Base-by-base conservation (phyloP, 2,329 filamentous ascomycete genomes). In the Fusarium sambucinum region DNA sequence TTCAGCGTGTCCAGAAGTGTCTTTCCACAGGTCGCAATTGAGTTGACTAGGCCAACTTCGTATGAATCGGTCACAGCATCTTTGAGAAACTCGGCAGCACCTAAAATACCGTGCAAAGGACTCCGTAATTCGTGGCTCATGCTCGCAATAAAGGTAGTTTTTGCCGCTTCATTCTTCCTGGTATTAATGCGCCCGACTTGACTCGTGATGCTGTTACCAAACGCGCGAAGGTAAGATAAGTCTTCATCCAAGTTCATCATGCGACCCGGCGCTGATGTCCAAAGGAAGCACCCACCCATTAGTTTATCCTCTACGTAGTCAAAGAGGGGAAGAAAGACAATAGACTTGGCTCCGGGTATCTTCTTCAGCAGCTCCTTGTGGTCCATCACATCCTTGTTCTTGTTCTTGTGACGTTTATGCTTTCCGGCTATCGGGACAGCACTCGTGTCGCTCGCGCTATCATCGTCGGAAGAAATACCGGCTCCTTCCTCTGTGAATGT, bases 101-200 rank as follows among this genome's bases (percentile, higher is more conserved):
- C 85, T 0, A 88, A 74, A 41, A 89, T 87, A 2, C 86, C 86
- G 62, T 89, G 86, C 3, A 88, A 73, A 0, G 86, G 86, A 6
- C 82, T 86, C 32, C 86, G 79, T 16, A 88, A 73, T 56, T 88
- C 86, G 71, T 89, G 86, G 19, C 85, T 87, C 64, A 89, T 87
- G 29, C 83, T 86, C 2, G 85, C 85, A 41, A 89, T 86, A 60
- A 88, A 88, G 12, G 86, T 85, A 1, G 83, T 83, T 67, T 88
- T 89, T 41, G 86, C 85, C 21, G 81, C 80, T 56, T 85, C 82
- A 4, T 81, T 83, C 30, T 82, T 82, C 35, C 83, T 75, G 1
- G 84, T 85, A 59, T 87, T 84, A 46, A 87, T 79, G n/a, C 85
- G 79, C 0, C 83, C 82, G 9, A 87, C 78, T 57, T 89, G 84